phyloP scores from a whole-genome alignment of 78 protist genomes.

The Emiliania huxleyi region DNA sequence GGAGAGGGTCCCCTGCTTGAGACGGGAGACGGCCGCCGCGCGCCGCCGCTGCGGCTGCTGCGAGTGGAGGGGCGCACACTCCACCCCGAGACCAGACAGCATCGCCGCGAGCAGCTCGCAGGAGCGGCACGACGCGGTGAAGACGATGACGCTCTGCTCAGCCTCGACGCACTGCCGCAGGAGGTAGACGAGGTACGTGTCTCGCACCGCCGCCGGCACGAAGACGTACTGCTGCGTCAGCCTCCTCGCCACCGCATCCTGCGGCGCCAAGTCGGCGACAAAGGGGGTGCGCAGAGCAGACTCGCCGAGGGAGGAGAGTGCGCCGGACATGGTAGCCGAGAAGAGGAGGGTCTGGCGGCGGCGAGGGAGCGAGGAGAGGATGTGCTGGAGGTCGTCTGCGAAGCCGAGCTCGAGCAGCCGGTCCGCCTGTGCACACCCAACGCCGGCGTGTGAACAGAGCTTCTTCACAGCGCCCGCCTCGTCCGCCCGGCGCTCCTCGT shows the following conservation, averaged over 20 bases:
- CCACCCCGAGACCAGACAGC: constrained; percentile 7
- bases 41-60: constrained; percentile 11
- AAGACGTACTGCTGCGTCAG: constrained; percentile 42
- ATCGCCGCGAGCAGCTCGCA: constrained; percentile 8
- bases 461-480: background rate
- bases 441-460: too few relatives aligned
- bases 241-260: background rate
- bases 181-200: constrained; percentile 30
- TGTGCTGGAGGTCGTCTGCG: background rate
- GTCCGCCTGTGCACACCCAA: too few relatives aligned
- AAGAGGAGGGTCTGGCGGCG: constrained; percentile 30
- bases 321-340: constrained; percentile 34
- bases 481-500: constrained; percentile 38
- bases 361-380: background rate
- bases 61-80: constrained; percentile 25
- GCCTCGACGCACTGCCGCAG: constrained; percentile 39
- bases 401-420: constrained; percentile 19
- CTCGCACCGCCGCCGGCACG: constrained; percentile 55
- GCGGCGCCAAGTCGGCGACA: background rate
- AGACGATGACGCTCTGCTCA: constrained; percentile 55
- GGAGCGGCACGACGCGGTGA: constrained; percentile 54
- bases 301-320: background rate
- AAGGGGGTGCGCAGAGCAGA: background rate
- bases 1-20: background rate
- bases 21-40: background rate